A percentile compares a stretch with the other conserved stretches of the same genome.
phyloP scores from a whole-genome alignment of 148 eudicot species.

The Rhododendron simsii region DNA sequence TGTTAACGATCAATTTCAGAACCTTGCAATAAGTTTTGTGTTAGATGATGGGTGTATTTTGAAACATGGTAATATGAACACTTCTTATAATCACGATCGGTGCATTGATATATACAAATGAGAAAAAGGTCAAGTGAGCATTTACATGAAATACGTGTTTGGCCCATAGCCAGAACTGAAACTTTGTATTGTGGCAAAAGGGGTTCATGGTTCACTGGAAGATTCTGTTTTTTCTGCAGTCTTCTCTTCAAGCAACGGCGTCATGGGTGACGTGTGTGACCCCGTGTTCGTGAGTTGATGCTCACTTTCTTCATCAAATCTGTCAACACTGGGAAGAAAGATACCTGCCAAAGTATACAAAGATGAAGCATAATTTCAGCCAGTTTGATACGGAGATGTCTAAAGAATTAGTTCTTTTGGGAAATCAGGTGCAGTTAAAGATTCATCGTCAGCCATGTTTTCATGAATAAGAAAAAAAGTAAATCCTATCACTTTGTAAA shows the following conservation, averaged over 20 bases:
- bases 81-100: background rate
- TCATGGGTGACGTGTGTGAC: slow-evolving; percentile 12
- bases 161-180: background rate
- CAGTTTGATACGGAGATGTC: background rate
- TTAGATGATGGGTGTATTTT: too few species aligned
- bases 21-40: background rate
- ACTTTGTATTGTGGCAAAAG: background rate
- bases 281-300: slow-evolving; percentile 11
- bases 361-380: slow-evolving; percentile 29
- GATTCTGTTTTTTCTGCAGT: slow-evolving; percentile 17
- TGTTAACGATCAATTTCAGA: background rate
- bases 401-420: background rate
- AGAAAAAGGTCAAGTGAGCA: slow-evolving; percentile 2
- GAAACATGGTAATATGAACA: background rate
- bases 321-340: slow-evolving; percentile 53
- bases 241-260: slow-evolving; percentile 47
- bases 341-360: slow-evolving; percentile 36
- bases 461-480: background rate
- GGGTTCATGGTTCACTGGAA: slow-evolving; percentile 9
- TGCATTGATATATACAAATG: background rate
- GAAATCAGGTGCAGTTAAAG: background rate
- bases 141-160: background rate
- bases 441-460: background rate
- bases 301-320: slow-evolving; percentile 45
- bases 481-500: background rate